Evolutionary conservation across 1,284 basidiomycete species (phyloP), one percentile per base, ranked within the genome.

Genomic region (Trametes sp.): DNA sequence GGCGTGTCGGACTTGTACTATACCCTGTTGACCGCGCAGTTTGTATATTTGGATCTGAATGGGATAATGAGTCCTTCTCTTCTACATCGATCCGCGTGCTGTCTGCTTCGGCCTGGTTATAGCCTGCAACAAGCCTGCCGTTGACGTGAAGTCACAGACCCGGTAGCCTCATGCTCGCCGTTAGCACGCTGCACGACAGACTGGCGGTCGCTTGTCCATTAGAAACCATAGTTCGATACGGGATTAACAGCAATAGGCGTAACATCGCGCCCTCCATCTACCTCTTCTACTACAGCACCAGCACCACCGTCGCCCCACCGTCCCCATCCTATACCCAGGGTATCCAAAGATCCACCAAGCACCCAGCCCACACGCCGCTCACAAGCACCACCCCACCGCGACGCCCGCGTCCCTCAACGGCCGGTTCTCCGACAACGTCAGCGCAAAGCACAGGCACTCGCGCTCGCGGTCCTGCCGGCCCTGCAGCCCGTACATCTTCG

Each of bases 401-500:
- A 72, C 73, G 16, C 82, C 82, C 14, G 90, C 74, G 62, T 91
- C 87, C 63, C 92, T 78, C 21, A 93, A 80, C 38, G 87, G 84
- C 62, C 89, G 75, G 41, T 82, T 84, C 73, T 92, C 87, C 57
- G 93, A 88, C 66, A 98, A 77, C 63, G 82, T 80, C 65, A 97
- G 74, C 13, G 95, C 94, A 69, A 82, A 87, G 49, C 81, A 80
- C 63, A 96, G 77, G 73, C 92, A 94, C 72, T 95, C 93, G 59
- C 86, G 81, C 71, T 93, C 91, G 53, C 87, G 80, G 54, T 88
- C 87, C 68, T 82, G 84, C 53, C 90, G 82, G 0, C 87, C 90
- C 70, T 93, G 93, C 67, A 87, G 72, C 41, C 88, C 87, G 71
- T 91, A 92, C 21, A 93, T 91, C 72, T 88, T 90, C 6, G 88